Evolutionary conservation across 176 grass and related monocot genomes (phyloP).

Genomic region (Oryza meridionalis): DNA sequence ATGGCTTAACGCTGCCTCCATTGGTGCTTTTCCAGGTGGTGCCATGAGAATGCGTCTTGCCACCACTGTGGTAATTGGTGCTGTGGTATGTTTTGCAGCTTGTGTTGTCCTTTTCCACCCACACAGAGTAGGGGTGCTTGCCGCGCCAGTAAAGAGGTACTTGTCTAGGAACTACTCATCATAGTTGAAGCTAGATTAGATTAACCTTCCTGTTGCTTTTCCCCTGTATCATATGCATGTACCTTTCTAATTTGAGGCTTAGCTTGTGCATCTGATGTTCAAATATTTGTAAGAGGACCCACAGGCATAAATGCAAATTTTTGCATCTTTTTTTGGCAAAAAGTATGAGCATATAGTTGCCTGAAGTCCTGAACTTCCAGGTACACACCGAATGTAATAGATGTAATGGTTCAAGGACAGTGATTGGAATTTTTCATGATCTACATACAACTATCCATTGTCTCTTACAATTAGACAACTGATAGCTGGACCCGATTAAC

Average conservation of each 20-base stretch:
- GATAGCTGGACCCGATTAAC: too few relatives aligned
- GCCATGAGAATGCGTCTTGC: conserved; percentile 48
- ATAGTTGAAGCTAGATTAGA: conserved; percentile 51
- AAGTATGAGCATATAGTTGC: conserved; percentile 7
- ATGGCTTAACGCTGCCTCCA: conserved; percentile 36
- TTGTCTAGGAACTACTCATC: conserved; percentile 50
- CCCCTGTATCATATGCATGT: conserved; percentile 41
- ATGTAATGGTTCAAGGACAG: not conserved
- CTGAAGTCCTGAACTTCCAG: not conserved
- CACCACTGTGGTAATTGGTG: conserved; percentile 48
- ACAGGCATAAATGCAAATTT: not conserved
- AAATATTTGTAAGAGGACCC: conserved; percentile 2
- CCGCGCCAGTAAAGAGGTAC: conserved; percentile 66
- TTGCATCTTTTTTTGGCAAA: conserved; percentile 11
- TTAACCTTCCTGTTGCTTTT: conserved; percentile 5
- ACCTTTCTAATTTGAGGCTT: conserved; percentile 12
- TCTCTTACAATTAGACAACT: too few relatives aligned
- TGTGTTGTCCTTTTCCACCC: conserved; percentile 85
- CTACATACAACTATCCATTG: not conserved
- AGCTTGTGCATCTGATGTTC: conserved; percentile 32
- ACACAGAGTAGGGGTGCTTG: conserved; percentile 51
- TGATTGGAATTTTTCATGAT: not conserved
- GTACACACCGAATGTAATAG: not conserved
- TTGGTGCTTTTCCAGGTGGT: conserved; percentile 45
- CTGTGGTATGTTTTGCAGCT: conserved; percentile 74